Evolutionary conservation across 2,329 filamentous ascomycete genomes (phyloP).

Genomic region (Fusarium incarnatum): DNA sequence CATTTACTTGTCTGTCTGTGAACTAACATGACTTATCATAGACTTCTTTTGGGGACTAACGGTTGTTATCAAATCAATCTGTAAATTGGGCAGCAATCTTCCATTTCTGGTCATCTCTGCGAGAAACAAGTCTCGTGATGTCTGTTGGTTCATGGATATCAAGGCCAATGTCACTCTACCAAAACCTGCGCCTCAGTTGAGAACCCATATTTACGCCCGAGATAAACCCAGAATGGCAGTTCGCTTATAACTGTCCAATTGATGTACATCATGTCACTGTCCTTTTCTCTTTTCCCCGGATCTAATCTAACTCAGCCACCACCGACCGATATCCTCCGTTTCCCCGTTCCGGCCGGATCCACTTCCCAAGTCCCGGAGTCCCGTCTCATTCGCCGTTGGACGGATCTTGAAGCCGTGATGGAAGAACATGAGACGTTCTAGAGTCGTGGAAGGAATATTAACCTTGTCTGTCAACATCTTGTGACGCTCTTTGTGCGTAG

Average conservation of each 20-base stretch:
- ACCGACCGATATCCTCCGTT: constrained; percentile 22
- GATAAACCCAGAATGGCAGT: constrained; percentile 35
- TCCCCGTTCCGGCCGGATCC: constrained; percentile 32
- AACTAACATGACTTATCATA: not conserved
- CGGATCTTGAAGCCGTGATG: constrained; percentile 11
- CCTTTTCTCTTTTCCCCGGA: constrained; percentile 20
- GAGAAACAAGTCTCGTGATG: constrained; percentile 30
- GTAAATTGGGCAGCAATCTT: constrained; percentile 16
- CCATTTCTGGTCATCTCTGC: constrained; percentile 10
- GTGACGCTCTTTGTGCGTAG: constrained; percentile 11
- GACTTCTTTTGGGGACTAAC: not conserved
- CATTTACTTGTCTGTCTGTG: not conserved
- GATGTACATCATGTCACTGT: constrained; percentile 4
- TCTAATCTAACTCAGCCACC: constrained; percentile 38
- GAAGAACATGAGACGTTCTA: constrained; percentile 13
- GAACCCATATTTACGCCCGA: constrained; percentile 25
- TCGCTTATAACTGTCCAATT: constrained; percentile 7
- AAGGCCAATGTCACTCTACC: constrained; percentile 3
- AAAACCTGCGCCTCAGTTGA: constrained; percentile 30
- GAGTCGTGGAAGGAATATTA: constrained; percentile 14
- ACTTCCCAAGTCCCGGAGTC: constrained; percentile 9
- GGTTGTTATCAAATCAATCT: not conserved
- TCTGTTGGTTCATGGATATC: not conserved
- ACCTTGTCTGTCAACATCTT: not conserved
- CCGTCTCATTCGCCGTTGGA: constrained; percentile 34